Conservation (phyloP, 1,284 basidiomycete species). For the Schizophyllum commune region DNA sequence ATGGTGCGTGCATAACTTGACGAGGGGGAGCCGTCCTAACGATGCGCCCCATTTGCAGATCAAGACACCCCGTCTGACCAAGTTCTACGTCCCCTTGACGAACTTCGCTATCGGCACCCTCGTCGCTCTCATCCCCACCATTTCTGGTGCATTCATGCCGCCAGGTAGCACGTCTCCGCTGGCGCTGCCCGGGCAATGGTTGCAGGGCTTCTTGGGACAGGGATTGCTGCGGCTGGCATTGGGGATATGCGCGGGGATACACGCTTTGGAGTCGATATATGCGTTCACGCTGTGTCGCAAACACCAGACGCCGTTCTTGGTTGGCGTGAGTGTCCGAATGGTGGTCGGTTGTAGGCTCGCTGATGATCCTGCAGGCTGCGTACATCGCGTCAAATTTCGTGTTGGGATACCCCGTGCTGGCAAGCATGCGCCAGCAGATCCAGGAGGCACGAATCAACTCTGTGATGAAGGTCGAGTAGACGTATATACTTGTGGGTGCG, state of each 20-base stretch:
- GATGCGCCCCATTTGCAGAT: slow-evolving; percentile 30
- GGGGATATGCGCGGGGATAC: slow-evolving; percentile 23
- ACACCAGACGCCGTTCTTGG: slow-evolving; percentile 43
- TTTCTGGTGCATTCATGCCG: slow-evolving; percentile 32
- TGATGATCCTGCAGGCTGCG: slow-evolving; percentile 26
- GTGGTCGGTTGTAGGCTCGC: background rate
- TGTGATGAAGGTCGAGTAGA: slow-evolving; percentile 57
- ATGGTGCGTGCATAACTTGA: slow-evolving; percentile 46
- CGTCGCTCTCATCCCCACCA: slow-evolving; percentile 17
- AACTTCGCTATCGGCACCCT: slow-evolving; percentile 9
- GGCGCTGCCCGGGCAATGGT: slow-evolving; percentile 19
- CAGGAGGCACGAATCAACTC: slow-evolving; percentile 65
- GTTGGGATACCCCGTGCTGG: slow-evolving; percentile 47
- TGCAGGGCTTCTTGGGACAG: slow-evolving; percentile 14
- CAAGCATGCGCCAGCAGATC: slow-evolving; percentile 45
- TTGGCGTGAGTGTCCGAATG: slow-evolving; percentile 38
- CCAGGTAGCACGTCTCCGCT: slow-evolving; percentile 17
- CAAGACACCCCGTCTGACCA: slow-evolving; percentile 51
- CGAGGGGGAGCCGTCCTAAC: background rate
- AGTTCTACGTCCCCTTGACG: slow-evolving; percentile 38
- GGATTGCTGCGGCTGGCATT: slow-evolving; percentile 14
- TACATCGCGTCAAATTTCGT: slow-evolving; percentile 45
- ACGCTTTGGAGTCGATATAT: slow-evolving; percentile 48
- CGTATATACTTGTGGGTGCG: background rate
- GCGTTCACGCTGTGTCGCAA: slow-evolving; percentile 43